Evolutionary conservation across 768 basidiomycete genomes (phyloP), one percentile per base, ranked within the genome.

Genomic region (Panaeolus papilionaceus): DNA sequence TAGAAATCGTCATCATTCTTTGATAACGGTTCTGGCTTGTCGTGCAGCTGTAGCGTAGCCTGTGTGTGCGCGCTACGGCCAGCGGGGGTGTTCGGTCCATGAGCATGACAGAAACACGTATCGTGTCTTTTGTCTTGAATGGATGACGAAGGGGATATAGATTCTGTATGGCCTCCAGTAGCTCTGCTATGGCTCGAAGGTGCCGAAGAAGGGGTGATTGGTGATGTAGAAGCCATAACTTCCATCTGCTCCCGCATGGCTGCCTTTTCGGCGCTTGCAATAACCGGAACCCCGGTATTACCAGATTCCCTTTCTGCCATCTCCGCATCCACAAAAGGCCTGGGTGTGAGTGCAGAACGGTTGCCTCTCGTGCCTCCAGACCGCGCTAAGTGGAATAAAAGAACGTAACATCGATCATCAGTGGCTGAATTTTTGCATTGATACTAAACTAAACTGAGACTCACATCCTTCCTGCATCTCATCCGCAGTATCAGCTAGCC

Each of bases 191-290:
- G 4, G 11, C 28, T 28, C 16, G 33, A 37, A 12, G 4, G 3
- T 9, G 12, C 26, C 6, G 54, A 58, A 58, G 54, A 51, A 26
- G 47, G 47, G 9, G 47, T 23, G 1, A 26, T 16, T 1, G 28
- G 26, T 33, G 54, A 33, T 6, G 14, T 10, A n/a, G 11, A 2
- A 14, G 26, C 12, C 54, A 58, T 58, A 1, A 12, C 54, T 4
- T 58, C 54, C 54, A 58, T 14, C 28, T 58, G 54, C 14, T 58
- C 28, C 6, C 54, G 54, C 54, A 58, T 58, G 16, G 54, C 54
- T 11, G 28, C 26, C 14, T 58, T 58, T n/a, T 58, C 54, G 6
- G 54, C 28, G 28, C 28, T 58, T 33, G 54, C 54, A 58, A 1
- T 58, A 12, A 20, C 16, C 7, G 26, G 47, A 23, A 26, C n/a